These are phyloP conservation scores for Aspergillus ostianus DNA, from an alignment of 495 filamentous ascomycete genomes.

Conservation along the genomic window DNA sequence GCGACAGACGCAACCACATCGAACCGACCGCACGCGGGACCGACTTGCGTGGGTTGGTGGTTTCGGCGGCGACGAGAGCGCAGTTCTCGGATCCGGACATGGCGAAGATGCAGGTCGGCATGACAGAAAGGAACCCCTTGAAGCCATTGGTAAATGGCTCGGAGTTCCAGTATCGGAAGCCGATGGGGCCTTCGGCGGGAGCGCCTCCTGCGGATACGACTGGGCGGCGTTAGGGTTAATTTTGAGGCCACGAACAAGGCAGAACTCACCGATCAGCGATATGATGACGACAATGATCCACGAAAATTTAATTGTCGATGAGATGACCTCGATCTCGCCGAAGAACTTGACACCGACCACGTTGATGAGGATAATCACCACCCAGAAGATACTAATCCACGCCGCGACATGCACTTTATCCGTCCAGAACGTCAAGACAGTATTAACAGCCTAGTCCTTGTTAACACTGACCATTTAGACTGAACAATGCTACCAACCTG, in stretches of 20 bases:
- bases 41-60: slow-evolving; percentile 57
- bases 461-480: background rate
- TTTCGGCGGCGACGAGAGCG: slow-evolving; percentile 62
- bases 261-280: slow-evolving; percentile 18
- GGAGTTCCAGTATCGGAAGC: slow-evolving; percentile 63
- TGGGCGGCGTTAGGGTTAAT: slow-evolving; percentile 15
- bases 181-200: slow-evolving; percentile 49
- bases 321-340: slow-evolving; percentile 53
- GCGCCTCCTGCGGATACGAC: slow-evolving; percentile 59
- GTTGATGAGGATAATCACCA: slow-evolving; percentile 43
- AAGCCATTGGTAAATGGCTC: slow-evolving; percentile 67
- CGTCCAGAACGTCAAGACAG: slow-evolving; percentile 60
- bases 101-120: slow-evolving; percentile 65
- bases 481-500: slow-evolving; percentile 18
- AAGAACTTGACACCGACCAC: slow-evolving; percentile 50
- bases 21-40: slow-evolving; percentile 64
- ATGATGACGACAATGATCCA: slow-evolving; percentile 48
- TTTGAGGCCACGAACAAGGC: slow-evolving; percentile 12
- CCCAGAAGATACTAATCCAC: slow-evolving; percentile 48
- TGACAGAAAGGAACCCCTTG: slow-evolving; percentile 65
- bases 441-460: slow-evolving; percentile 42
- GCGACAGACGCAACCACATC: slow-evolving; percentile 63
- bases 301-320: slow-evolving; percentile 48
- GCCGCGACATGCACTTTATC: slow-evolving; percentile 39
- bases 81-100: slow-evolving; percentile 60